Evolutionary conservation across 139 green algal genomes (phyloP).

Genomic region (Chlorella sorokiniana): DNA sequence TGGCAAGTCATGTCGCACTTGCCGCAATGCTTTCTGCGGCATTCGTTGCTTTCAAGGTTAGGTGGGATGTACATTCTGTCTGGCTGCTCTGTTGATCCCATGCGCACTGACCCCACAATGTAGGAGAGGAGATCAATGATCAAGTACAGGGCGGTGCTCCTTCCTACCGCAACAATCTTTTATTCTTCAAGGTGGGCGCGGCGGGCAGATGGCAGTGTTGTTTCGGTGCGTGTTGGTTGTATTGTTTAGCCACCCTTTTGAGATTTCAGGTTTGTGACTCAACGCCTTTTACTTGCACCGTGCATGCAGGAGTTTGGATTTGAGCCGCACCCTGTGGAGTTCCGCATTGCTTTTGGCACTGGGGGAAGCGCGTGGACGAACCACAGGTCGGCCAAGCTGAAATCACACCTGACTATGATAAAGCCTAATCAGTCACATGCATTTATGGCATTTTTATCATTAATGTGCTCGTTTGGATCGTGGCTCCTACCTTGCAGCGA

Average conservation of each 20-base stretch:
- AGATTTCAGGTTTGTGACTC: neutral
- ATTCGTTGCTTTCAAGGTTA: too few relatives aligned
- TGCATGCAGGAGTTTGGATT: slow-evolving; percentile 56
- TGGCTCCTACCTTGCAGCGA: neutral
- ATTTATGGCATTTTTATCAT: neutral
- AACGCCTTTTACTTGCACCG: neutral
- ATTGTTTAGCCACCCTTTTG: neutral
- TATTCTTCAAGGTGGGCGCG: slow-evolving; percentile 42
- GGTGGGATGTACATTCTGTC: neutral
- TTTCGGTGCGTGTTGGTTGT: neutral
- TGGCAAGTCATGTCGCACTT: neutral
- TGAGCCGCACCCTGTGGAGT: slow-evolving; percentile 57
- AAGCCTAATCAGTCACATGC: neutral
- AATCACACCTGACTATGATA: neutral
- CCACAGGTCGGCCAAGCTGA: slow-evolving; percentile 33
- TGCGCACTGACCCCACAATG: neutral
- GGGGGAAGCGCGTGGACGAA: slow-evolving; percentile 69
- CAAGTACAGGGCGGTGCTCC: slow-evolving; percentile 72
- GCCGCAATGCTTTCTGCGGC: too few relatives aligned
- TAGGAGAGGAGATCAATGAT: slow-evolving; percentile 64
- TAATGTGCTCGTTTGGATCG: neutral
- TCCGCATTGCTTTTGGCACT: slow-evolving; percentile 70
- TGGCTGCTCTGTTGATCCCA: neutral
- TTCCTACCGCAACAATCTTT: slow-evolving; percentile 70
- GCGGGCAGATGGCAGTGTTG: neutral